These are phyloP conservation scores for Ustilago nuda DNA, from an alignment of 1,284 basidiomycete species.

Conservation along the genomic window DNA sequence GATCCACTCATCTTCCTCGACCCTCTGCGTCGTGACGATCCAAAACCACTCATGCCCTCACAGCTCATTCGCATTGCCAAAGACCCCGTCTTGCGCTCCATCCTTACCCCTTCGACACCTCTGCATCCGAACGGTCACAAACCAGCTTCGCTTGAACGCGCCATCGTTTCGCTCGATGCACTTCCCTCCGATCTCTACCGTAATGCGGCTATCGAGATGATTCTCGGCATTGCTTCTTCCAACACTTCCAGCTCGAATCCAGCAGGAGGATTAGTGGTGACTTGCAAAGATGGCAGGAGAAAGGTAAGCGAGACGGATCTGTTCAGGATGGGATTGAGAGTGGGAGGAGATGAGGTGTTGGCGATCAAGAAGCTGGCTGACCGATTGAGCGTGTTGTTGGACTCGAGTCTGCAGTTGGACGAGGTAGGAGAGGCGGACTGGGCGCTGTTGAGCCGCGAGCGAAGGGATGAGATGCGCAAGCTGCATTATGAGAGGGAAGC, in stretches of 20 bases:
- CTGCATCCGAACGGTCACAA: conserved; percentile 53
- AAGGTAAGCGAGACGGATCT: conserved; percentile 65
- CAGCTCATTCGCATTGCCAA: conserved; percentile 60
- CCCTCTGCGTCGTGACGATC: conserved; percentile 64
- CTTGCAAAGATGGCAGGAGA: conserved; percentile 28
- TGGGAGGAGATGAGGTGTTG: conserved; percentile 59
- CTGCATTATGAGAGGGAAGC: conserved; percentile 47
- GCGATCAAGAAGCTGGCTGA: conserved; percentile 61
- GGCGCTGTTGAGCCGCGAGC: conserved; percentile 22
- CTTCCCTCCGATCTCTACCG: conserved; percentile 62
- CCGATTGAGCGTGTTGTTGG: conserved; percentile 51
- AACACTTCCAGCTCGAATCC: conserved; percentile 29
- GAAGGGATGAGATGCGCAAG: conserved; percentile 46
- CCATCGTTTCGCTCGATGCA: conserved; percentile 59
- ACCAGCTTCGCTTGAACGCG: conserved; percentile 48
- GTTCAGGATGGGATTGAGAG: conserved; percentile 63
- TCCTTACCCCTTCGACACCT: conserved; percentile 47
- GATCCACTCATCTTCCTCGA: conserved; percentile 67
- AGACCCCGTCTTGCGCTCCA: conserved; percentile 54
- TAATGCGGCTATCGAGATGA: conserved; percentile 65
- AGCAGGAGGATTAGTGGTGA: conserved; percentile 22
- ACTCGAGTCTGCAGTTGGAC: conserved; percentile 42
- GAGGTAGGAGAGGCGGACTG: conserved; percentile 47
- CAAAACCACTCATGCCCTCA: conserved; percentile 59
- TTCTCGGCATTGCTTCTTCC: conserved; percentile 60